Evolutionary conservation across 169 alveolate species (phyloP).

Genomic region (Plasmodium knowlesi): DNA sequence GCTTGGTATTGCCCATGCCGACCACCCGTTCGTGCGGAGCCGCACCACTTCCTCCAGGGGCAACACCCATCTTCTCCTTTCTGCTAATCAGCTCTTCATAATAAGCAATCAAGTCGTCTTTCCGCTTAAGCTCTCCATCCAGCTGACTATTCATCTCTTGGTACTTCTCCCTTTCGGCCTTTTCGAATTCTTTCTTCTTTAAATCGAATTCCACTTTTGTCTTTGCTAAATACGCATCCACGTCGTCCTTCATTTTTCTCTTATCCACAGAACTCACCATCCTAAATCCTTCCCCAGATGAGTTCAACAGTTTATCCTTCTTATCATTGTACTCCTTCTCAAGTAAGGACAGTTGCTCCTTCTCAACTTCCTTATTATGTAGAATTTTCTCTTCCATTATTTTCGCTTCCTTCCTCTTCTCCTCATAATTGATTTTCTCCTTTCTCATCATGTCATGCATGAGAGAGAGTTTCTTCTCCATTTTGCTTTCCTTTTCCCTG

Average conservation of each 20-base stretch:
- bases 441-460: slow-evolving; percentile 1
- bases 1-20: neutral
- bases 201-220: slow-evolving; percentile 37
- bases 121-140: slow-evolving; percentile 39
- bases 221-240: slow-evolving; percentile 14
- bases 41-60: neutral
- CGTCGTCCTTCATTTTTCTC: slow-evolving; percentile 45
- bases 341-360: slow-evolving; percentile 16
- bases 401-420: neutral
- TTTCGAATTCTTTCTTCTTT: slow-evolving; percentile 31
- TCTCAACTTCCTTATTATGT: neutral
- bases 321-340: slow-evolving; percentile 70
- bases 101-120: slow-evolving; percentile 32
- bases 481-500: neutral
- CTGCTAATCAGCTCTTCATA: slow-evolving; percentile 40
- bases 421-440: neutral
- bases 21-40: neutral
- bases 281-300: neutral
- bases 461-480: neutral
- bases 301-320: slow-evolving; percentile 12
- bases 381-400: neutral
- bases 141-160: slow-evolving; percentile 8
- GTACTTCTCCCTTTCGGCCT: slow-evolving; percentile 16
- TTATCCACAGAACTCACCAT: slow-evolving; percentile 38
- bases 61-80: neutral